phyloP scores from a whole-genome alignment of 768 basidiomycete species.

The Leccinum broughii region DNA sequence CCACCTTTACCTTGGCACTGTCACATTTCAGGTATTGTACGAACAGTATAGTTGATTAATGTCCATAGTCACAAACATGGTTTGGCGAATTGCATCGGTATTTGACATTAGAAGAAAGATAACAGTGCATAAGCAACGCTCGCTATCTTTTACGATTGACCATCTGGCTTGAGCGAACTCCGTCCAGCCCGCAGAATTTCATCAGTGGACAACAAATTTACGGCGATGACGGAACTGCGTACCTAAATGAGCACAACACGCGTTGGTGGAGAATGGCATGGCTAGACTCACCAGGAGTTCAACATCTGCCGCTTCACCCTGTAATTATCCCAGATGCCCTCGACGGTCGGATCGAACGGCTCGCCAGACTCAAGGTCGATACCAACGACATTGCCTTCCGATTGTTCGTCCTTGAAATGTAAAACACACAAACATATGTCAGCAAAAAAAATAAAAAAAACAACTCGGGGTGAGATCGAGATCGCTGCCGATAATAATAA shows the following conservation, averaged over 20 bases:
- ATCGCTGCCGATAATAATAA: constrained; percentile 10
- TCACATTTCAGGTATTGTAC: constrained; percentile 25
- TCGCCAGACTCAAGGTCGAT: constrained; percentile 92
- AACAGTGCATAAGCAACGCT: constrained; percentile 16
- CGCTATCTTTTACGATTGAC: constrained; percentile 46
- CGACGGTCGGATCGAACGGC: constrained; percentile 92
- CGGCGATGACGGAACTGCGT: constrained; percentile 84
- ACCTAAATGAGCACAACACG: constrained; percentile 28
- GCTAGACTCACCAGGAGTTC: constrained; percentile 78
- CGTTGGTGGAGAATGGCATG: constrained; percentile 13
- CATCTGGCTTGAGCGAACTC: constrained; percentile 83
- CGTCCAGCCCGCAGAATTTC: constrained; percentile 92
- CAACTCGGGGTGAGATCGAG: constrained; percentile 1
- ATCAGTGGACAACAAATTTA: constrained; percentile 93
- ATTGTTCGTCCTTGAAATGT: constrained; percentile 78
- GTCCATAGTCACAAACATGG: constrained; percentile 28
- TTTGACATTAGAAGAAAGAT: constrained; percentile 24
- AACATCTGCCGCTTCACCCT: constrained; percentile 98
- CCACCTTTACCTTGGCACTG: constrained; percentile 11
- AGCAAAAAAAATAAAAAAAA: neutral
- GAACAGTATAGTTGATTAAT: constrained; percentile 32
- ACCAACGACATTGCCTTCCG: constrained; percentile 91
- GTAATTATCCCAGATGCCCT: constrained; percentile 99
- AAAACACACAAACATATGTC: neutral
- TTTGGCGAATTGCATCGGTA: constrained; percentile 15